Percentiles rank a stretch among this genome's conserved stretches.
Conservation (phyloP, 805 yeast genomes). For the Teunomyces panamensis region DNA sequence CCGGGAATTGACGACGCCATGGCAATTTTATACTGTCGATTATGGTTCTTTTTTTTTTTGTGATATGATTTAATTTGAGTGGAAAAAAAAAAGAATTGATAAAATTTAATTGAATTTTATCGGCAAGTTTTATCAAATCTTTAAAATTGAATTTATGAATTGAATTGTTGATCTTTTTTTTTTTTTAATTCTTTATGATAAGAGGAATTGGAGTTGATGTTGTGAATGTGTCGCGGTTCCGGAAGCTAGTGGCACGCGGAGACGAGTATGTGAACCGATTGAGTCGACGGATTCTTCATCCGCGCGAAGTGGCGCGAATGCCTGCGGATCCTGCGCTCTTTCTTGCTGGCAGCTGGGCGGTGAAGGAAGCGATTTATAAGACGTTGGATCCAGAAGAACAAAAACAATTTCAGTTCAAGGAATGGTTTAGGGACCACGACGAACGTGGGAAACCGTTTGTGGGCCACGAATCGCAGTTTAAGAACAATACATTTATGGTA, state of each 20-base stretch:
- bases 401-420: slow-evolving; percentile 47
- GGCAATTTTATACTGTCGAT: neutral
- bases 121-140: too few species aligned
- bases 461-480: slow-evolving; percentile 23
- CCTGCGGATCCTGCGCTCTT: slow-evolving; percentile 14
- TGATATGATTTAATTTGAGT: neutral
- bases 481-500: slow-evolving; percentile 48
- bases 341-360: slow-evolving; percentile 65
- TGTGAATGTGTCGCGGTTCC: slow-evolving; percentile 46
- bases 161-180: neutral
- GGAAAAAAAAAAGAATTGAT: neutral
- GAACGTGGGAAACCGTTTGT: slow-evolving; percentile 45
- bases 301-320: slow-evolving; percentile 26
- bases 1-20: slow-evolving; percentile 94
- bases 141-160: too few species aligned
- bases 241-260: slow-evolving; percentile 33
- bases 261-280: slow-evolving; percentile 37
- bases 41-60: neutral
- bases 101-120: too few species aligned
- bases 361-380: slow-evolving; percentile 73
- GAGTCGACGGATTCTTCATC: slow-evolving; percentile 50
- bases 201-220: slow-evolving; percentile 59
- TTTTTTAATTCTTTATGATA: neutral
- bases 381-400: slow-evolving; percentile 52
- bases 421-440: slow-evolving; percentile 54